Evolutionary conservation across 2,329 filamentous ascomycete species (phyloP), one percentile per base, ranked within the genome.

Genomic region (Ophiostoma himal-ulmi): DNA sequence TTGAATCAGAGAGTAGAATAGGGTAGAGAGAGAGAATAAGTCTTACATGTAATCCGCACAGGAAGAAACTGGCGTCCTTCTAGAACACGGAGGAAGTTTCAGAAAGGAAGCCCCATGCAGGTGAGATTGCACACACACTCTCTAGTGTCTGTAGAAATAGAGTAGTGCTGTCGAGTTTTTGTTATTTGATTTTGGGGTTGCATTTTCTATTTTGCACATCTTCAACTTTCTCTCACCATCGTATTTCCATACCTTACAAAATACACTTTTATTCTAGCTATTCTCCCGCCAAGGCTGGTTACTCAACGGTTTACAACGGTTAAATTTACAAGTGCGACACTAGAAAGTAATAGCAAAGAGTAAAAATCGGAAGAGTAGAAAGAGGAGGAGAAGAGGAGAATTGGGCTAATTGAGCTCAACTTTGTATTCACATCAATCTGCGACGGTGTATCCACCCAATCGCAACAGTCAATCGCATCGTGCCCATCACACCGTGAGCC

Each of bases 41-140:
- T n/a, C n/a, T n/a, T 44, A 2, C 39, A 44, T 44, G 3, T 17
- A 11, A 44, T 44, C 11, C 2, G 11, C 5, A 44, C 39, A 44
- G 39, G 39, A 44, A 11, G 39, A 26, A 11, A 57, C 13, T 57
- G 52, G 52, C 52, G 52, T 26, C 22, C 52, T 57, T 57, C 52
- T 57, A 57, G 52, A 57, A 57, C 52, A 57, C 52, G 52, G 52
- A 57, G 52, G 52, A 57, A 26, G 52, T 57, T 57, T 22, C 52
- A 57, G 52, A 26, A 57, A 57, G 52, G 52, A 26, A 57, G 22
- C 52, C 52, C 14, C 52, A 57, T 57, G 52, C 52, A 57, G 22
- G 52, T 57, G n/a, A 57, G 30, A 57, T 57, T 57, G 52, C n/a
- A 26, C 11, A 26, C 20, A 6, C 14, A 13, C 11, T 57, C 52